Percentiles rank a stretch among this genome's conserved stretches.
These are phyloP conservation scores for Globisporangium abappressorium DNA, from an alignment of 352 stramenopile species.

Conservation along the genomic window DNA sequence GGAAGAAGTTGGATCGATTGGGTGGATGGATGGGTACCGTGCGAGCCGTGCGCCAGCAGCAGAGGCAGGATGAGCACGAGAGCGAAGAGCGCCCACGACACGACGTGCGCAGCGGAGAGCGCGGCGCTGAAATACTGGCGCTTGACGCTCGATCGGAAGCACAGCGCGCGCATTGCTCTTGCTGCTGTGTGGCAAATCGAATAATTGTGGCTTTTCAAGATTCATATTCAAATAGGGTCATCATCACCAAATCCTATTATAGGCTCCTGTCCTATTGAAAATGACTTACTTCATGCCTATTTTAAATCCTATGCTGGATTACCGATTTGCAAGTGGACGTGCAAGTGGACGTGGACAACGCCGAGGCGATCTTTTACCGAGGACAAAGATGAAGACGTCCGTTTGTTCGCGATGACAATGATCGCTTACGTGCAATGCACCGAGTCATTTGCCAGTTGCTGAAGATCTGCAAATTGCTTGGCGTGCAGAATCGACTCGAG, in stretches of 20 bases:
- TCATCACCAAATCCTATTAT: neutral
- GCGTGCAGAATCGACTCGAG: constrained; percentile 8
- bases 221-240: neutral
- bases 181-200: neutral
- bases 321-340: no score
- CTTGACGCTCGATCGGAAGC: constrained; percentile 44
- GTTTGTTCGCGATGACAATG: neutral
- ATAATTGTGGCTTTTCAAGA: constrained; percentile 2
- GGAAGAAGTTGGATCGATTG: neutral
- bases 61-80: constrained; percentile 49
- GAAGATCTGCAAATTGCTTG: neutral
- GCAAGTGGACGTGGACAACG: no score
- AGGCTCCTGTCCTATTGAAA: neutral
- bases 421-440: neutral
- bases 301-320: no score
- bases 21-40: constrained; percentile 21
- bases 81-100: constrained; percentile 37
- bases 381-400: neutral
- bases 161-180: constrained; percentile 43
- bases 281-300: no score
- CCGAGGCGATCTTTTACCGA: no score
- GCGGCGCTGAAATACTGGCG: constrained; percentile 56
- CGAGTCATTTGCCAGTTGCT: neutral
- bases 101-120: constrained; percentile 51
- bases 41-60: constrained; percentile 51